Evolutionary conservation across 768 basidiomycete genomes (phyloP), one percentile per base, ranked within the genome.

Genomic region (Mycena galopus): DNA sequence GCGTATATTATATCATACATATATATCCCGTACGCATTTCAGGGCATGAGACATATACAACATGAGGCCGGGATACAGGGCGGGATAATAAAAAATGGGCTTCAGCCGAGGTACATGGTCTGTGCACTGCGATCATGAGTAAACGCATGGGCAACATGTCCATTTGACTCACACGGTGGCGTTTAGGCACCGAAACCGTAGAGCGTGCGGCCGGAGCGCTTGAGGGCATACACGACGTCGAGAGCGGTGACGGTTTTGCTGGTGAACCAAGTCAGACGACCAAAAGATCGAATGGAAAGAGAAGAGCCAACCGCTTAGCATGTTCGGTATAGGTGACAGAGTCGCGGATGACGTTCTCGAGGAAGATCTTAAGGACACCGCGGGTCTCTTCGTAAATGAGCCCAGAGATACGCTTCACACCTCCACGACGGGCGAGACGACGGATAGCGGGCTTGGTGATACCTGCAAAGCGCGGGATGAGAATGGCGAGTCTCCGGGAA

Each of bases 321-420:
- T 96, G 95, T 84, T 96, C 95, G 74, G 95, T 96, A 87, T 95
- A 96, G 77, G 94, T 96, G 76, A 96, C 94, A n/a, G 93, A 94
- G 85, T 95, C 94, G 75, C 93, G 91, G 82, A 96, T 95, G 81
- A 96, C 89, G 77, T 90, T 90, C 83, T 89, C 88, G 64, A 89
- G 83, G 85, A 89, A 89, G 77, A 90, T 89, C 87, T 93, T 94
- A 82, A 93, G 88, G 65, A 93, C 92, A 84, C 92, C 92, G 78
- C 93, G 91, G 65, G 93, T 94, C 86, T 94, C 93, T 78, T 93
- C 93, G 85, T 94, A 93, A 83, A 93, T 92, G 77, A 92, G 86
- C 71, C 91, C 90, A 57, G 88, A 90, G 78, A 91, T 90, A 89
- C 90, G 90, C 86, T 94, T 94, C 79, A 94, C 93, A 87, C 92